Conservation (phyloP, 495 filamentous ascomycete species). For the Penicillium paradoxum region DNA sequence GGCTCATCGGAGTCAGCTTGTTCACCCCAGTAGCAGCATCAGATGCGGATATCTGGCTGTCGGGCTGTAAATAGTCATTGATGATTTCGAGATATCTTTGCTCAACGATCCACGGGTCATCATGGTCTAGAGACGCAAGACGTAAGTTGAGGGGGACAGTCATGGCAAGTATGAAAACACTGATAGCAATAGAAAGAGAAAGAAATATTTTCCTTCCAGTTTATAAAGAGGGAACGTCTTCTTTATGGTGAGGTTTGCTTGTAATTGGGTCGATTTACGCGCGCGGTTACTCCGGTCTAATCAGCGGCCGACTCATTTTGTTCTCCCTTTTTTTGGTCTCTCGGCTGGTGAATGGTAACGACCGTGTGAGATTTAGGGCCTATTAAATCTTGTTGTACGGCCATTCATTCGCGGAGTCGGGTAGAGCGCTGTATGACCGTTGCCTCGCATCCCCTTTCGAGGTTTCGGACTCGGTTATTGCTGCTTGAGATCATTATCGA, state of each 20-base stretch:
- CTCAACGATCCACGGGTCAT: conserved; percentile 1
- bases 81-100: conserved; percentile 1
- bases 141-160: neutral
- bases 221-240: neutral
- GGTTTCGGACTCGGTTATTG: too few relatives aligned
- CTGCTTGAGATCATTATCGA: too few relatives aligned
- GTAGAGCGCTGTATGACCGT: too few relatives aligned
- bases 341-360: too few relatives aligned
- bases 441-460: too few relatives aligned
- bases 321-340: too few relatives aligned
- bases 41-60: neutral
- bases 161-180: neutral
- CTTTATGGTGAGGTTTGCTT: neutral
- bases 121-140: neutral
- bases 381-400: too few relatives aligned
- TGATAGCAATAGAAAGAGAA: neutral
- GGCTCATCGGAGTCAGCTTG: neutral
- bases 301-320: too few relatives aligned
- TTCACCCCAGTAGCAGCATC: neutral
- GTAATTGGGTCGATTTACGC: too few relatives aligned
- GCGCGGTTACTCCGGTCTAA: too few relatives aligned
- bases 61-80: neutral
- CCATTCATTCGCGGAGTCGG: too few relatives aligned
- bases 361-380: too few relatives aligned
- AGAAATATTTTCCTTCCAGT: neutral